Evolutionary conservation across 2,329 filamentous ascomycete genomes (phyloP), one percentile per base, ranked within the genome.

Genomic region (Phoma sp.): DNA sequence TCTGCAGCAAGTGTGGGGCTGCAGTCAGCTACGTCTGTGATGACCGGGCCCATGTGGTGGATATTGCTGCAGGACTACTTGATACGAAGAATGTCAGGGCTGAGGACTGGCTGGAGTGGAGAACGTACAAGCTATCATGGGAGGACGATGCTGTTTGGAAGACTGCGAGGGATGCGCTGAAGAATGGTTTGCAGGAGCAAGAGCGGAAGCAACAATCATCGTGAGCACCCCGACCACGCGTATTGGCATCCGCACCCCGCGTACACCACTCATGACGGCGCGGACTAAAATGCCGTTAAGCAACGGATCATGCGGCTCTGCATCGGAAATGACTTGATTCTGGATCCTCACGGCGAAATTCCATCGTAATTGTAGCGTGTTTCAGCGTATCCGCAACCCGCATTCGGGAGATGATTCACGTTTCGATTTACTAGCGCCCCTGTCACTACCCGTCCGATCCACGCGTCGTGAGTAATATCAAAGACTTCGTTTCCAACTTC

Each of bases 31-130:
- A 84, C 82, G 80, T 84, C 61, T 81, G 81, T 47, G 73, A 77
- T 4, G 75, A 76, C 55, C 76, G 86, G 32, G 21, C 42, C 5
- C 34, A 53, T n/a, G 21, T 57, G 1, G 36, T 53, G 1, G 54
- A 47, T 70, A 81, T 90, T 7, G 88, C 85, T 56, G 80, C 83
- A 7, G 87, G 87, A 79, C 80, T 71, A 81, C 90, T 17, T 25
- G 47, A 85, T 0, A 53, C 67, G 0, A 78, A 81, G 3, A 48
- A 85, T 0, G 80, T 81, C 0, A 78, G 83, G 56, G 84, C 82
- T 3, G 81, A 85, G 64, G 69, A 66, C 0, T 88, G 85, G 84
- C 63, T 91, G 34, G 78, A 85, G 18, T 91, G 88, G 87, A 82
- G 80, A 69, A 82, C 42, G 68, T 29, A 34, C 15, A 56, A 47